Evolutionary conservation across 1,284 basidiomycete species (phyloP), one percentile per base, ranked within the genome.

Genomic region (Ustilago bromivora): DNA sequence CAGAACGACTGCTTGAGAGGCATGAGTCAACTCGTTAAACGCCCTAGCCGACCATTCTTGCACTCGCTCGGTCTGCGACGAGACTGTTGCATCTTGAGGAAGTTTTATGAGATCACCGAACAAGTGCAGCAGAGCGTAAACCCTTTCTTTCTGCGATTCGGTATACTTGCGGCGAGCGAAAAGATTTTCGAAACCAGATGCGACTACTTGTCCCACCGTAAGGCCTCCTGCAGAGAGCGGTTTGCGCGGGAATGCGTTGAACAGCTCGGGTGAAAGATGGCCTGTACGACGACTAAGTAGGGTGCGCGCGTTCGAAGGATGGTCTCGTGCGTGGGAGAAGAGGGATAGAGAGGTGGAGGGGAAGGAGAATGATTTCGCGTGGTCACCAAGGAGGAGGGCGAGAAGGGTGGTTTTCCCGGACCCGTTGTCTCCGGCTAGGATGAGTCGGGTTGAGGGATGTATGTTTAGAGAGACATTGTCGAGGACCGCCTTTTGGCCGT

Each of bases 321-420:
- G 79, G 41, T 77, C 75, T n/a, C 84, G 76, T 6, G 82, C 64
- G 7, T 70, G 51, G 0, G 76, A 73, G 58, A 83, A 85, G 47
- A 85, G 67, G 5, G 67, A 59, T 6, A 84, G 76, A 15, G 71
- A 64, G 11, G 40, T 23, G 2, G 86, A 56, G 0, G 87, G 86
- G 59, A 91, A 88, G 87, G 88, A 86, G 87, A 92, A 98, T 0
- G 95, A 96, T 74, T 94, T 94, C 0, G 96, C 96, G 86, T 98
- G 96, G 82, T 96, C 94, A 31, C 96, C 96, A 0, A 95, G 94
- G 43, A 99, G 88, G 38, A 98, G 87, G 4, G 96, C 92, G n/a
- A 98, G 89, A 1, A 98, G 90, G 0, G 96, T 98, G 0, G 96
- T 96, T 88, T 99, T 99, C 2, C 96, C 96, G 0, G 94, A 94